These are phyloP conservation scores for Capsicum baccatum DNA, from an alignment of 257 asterid species.

Conservation along the genomic window DNA sequence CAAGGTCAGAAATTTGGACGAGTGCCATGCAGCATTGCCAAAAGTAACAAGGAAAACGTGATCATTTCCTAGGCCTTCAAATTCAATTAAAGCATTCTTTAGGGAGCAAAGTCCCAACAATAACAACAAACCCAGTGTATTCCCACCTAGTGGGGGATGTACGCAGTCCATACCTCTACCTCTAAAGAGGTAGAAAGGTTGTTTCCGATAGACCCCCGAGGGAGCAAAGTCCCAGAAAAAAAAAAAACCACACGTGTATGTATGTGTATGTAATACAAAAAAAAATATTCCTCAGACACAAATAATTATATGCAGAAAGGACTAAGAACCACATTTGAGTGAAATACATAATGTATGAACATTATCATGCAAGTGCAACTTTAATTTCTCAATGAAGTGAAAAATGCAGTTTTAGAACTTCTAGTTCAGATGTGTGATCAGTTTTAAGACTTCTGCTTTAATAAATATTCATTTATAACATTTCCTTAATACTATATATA, in stretches of 20 bases:
- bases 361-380: neutral
- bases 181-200: too few species aligned
- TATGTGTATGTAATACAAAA: neutral
- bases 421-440: neutral
- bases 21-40: neutral
- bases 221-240: too few species aligned
- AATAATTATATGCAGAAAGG: neutral
- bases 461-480: neutral
- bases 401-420: neutral
- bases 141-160: too few species aligned
- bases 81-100: neutral
- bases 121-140: too few species aligned
- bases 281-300: neutral
- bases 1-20: slow-evolving; percentile 14
- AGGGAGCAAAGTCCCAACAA: slow-evolving; percentile 11
- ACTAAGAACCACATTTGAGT: slow-evolving; percentile 9
- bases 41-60: neutral
- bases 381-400: neutral
- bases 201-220: too few species aligned
- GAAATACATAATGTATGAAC: neutral
- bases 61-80: neutral
- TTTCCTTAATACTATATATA: neutral
- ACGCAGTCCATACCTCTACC: too few species aligned
- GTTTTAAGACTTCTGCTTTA: neutral
- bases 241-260: neutral